These are phyloP conservation scores for Podospora fimiseda DNA, from an alignment of 495 filamentous ascomycete species.

Conservation along the genomic window DNA sequence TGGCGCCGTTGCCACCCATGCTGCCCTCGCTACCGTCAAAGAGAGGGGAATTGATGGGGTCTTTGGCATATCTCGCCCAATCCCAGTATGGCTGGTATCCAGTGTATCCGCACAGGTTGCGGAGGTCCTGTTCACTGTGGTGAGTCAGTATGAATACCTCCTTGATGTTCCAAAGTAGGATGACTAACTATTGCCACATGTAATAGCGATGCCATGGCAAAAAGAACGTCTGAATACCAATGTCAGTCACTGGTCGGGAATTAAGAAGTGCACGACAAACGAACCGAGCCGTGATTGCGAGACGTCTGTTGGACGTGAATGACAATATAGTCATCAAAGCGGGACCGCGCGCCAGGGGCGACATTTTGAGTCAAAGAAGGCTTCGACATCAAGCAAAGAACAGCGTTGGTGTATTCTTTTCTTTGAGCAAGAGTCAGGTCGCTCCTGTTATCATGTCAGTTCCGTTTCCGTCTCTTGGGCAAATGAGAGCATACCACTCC, in stretches of 20 bases:
- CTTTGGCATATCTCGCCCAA: conserved; percentile 23
- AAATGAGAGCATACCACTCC: conserved; percentile 16
- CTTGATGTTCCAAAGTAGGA: too few relatives aligned
- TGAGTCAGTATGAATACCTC: too few relatives aligned
- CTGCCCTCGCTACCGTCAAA: conserved; percentile 27
- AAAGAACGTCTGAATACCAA: conserved; percentile 48
- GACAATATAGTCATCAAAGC: conserved; percentile 64
- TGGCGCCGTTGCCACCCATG: conserved; percentile 24
- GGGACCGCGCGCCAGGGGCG: conserved; percentile 29
- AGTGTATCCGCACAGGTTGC: conserved; percentile 61
- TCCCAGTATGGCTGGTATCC: conserved; percentile 38
- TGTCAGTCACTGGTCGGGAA: not conserved
- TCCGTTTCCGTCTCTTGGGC: not conserved
- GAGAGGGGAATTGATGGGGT: conserved; percentile 19
- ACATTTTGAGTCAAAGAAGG: conserved; percentile 36
- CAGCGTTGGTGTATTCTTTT: conserved; percentile 54
- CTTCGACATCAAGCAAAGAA: conserved; percentile 53
- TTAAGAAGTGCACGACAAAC: conserved; percentile 26
- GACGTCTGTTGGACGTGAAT: conserved; percentile 58
- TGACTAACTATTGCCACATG: conserved; percentile 53
- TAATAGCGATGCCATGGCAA: conserved; percentile 67
- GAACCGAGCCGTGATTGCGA: conserved; percentile 52
- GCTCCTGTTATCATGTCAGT: conserved; percentile 32
- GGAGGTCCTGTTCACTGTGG: conserved; percentile 59
- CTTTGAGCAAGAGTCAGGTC: conserved; percentile 41